Base-by-base conservation (phyloP, 2,329 filamentous ascomycete species). In the Xylaria sp. region DNA sequence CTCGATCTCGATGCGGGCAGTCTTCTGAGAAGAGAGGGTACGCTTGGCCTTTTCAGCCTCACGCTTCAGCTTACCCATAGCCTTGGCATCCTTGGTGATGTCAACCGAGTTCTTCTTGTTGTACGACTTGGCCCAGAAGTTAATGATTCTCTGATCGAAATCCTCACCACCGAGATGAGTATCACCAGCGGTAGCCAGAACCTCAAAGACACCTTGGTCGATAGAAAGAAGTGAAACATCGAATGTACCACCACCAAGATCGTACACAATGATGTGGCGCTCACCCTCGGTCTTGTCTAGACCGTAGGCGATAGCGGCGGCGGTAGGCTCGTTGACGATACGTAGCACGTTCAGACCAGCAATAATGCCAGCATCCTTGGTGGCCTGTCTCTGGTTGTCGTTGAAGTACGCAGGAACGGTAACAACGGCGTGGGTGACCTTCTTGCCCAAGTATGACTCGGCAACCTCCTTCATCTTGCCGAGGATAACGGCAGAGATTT, bases 1-100 rank as follows among this genome's bases (percentile, higher is more conserved):
- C 84, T 99, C 96, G 74, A 99, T 97, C 86, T 98, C 96, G 76
- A 97, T 94, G 76, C 93, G 92, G 75, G 93, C 93, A 74, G 92
- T 94, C 90, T 93, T 94, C 86, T 97, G 93, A 74, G 93, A 96
- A 79, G 93, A 97, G 66, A 99, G 91, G 77, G 94, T 97, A 80
- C 96, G 93, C 92, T 99, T 99, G 85, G 96, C 96, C 90, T 97
- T 97, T 85, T 99, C 96, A 76, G 96, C 95, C 84, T 98, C 96
- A 78, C 96, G 94, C 93, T 98, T 98, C 77, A 99, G 90, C 87
- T 98, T 99, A 86, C 94, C 93, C 94, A 98, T 98, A 75, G 95
- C 92, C 92, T 97, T 97, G 74, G 91, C 85, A 80, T 98, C 94
- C 88, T 97, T 97, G 85, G 90, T 92, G 80, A 98, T 89, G 77